These are phyloP conservation scores for Phytopythium helicoides DNA, from an alignment of 352 stramenopile species.

Conservation along the genomic window DNA sequence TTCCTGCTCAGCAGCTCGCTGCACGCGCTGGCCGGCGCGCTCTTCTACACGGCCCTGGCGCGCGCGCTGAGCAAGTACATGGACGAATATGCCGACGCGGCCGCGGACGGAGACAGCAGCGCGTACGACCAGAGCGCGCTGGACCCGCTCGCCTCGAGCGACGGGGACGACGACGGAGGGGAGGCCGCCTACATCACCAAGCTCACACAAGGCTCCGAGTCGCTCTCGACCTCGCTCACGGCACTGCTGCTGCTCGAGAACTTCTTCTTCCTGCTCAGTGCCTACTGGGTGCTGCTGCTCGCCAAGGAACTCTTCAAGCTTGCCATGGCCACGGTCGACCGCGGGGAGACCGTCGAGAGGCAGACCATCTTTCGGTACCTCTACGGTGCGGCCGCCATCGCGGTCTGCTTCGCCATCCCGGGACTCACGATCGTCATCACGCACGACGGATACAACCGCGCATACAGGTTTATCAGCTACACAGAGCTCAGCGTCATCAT, in stretches of 20 bases:
- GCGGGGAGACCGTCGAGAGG: slow-evolving; percentile 44
- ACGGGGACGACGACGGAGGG: slow-evolving; percentile 45
- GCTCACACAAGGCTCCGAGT: slow-evolving; percentile 42
- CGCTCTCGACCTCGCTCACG: slow-evolving; percentile 37
- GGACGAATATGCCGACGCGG: slow-evolving; percentile 11
- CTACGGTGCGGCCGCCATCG: slow-evolving; percentile 25
- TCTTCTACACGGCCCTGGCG: slow-evolving; percentile 64
- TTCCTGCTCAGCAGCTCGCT: slow-evolving; percentile 57
- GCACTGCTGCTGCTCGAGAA: slow-evolving; percentile 53
- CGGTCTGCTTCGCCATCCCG: slow-evolving; percentile 27
- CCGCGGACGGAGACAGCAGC: slow-evolving; percentile 9
- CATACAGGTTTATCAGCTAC: slow-evolving; percentile 55
- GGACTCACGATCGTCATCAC: slow-evolving; percentile 39
- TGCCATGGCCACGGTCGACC: slow-evolving; percentile 53
- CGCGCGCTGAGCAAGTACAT: slow-evolving; percentile 19
- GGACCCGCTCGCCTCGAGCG: slow-evolving; percentile 18
- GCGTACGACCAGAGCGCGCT: slow-evolving; percentile 8
- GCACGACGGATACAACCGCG: slow-evolving; percentile 46
- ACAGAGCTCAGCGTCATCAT: slow-evolving; percentile 46
- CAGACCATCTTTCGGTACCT: slow-evolving; percentile 49
- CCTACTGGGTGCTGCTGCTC: slow-evolving; percentile 67
- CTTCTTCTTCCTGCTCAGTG: slow-evolving; percentile 59
- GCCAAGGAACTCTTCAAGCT: slow-evolving; percentile 60
- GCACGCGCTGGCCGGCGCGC: slow-evolving; percentile 41
- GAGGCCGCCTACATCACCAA: slow-evolving; percentile 64